These are phyloP conservation scores for Spergularia azorica DNA, from an alignment of 179 eudicot genomes.

Conservation along the genomic window DNA sequence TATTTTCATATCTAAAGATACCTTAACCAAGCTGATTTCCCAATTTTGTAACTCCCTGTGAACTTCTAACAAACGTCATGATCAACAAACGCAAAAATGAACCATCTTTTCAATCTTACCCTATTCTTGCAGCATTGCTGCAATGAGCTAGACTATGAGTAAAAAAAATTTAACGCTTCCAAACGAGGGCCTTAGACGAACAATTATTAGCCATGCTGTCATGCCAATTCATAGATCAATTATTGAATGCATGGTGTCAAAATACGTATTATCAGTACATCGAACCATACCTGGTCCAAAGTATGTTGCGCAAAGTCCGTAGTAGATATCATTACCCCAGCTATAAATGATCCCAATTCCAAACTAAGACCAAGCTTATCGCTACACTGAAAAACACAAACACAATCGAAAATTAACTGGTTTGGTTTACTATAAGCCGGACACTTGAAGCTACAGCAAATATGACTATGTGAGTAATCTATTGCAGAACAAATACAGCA, in stretches of 20 bases:
- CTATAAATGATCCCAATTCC: slow-evolving; percentile 94
- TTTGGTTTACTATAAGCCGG: not conserved
- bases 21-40: too few relatives aligned
- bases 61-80: too few relatives aligned
- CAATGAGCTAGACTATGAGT: too few relatives aligned
- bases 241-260: not conserved
- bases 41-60: too few relatives aligned
- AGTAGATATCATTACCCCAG: slow-evolving; percentile 96
- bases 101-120: too few relatives aligned
- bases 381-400: slow-evolving; percentile 70
- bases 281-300: slow-evolving; percentile 76
- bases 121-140: too few relatives aligned
- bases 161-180: too few relatives aligned
- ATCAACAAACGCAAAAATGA: too few relatives aligned
- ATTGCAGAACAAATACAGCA: not conserved
- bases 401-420: not conserved
- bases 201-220: not conserved
- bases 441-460: not conserved
- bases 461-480: not conserved
- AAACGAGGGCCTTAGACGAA: too few relatives aligned
- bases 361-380: slow-evolving; percentile 98
- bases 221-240: not conserved
- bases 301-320: slow-evolving; percentile 97
- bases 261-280: not conserved
- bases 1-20: too few relatives aligned